Conservation (phyloP, 805 yeast genomes). For the Clavispora phyllophila region DNA sequence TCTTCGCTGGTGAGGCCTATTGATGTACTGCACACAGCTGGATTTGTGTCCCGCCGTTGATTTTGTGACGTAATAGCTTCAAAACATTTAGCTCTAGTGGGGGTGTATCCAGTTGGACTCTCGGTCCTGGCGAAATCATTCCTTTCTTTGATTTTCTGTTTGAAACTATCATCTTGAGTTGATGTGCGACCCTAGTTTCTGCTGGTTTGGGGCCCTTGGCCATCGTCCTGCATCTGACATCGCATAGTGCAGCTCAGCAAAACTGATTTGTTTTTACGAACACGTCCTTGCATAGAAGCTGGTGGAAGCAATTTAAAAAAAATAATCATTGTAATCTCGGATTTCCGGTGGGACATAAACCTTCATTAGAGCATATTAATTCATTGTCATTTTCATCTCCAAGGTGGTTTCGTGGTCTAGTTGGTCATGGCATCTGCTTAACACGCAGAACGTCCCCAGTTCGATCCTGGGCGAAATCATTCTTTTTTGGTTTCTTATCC, state of each 20-base stretch:
- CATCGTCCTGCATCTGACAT: background rate
- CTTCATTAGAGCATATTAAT: background rate
- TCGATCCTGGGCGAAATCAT: conserved; percentile 23
- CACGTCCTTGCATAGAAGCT: too few relatives aligned
- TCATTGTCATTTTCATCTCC: background rate
- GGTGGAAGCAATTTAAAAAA: too few relatives aligned
- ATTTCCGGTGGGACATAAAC: too few relatives aligned
- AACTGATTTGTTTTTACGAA: too few relatives aligned
- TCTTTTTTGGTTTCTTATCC: conserved; percentile 4
- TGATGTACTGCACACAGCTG: too few relatives aligned
- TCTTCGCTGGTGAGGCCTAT: too few relatives aligned
- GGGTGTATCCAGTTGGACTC: background rate
- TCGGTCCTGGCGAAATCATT: background rate
- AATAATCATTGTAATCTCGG: too few relatives aligned
- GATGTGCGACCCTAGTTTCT: background rate
- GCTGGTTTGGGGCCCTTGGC: too few relatives aligned
- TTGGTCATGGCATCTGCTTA: conserved; percentile 22
- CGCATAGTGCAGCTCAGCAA: background rate
- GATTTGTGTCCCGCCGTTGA: too few relatives aligned
- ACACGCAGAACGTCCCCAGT: conserved; percentile 24
- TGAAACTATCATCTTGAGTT: background rate
- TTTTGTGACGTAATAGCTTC: too few relatives aligned
- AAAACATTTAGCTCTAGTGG: too few relatives aligned
- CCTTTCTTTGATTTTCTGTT: background rate
- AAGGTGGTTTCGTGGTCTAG: conserved; percentile 20